These are phyloP conservation scores for Pichia pseudocactophila DNA, from an alignment of 805 yeast genomes.

Conservation along the genomic window DNA sequence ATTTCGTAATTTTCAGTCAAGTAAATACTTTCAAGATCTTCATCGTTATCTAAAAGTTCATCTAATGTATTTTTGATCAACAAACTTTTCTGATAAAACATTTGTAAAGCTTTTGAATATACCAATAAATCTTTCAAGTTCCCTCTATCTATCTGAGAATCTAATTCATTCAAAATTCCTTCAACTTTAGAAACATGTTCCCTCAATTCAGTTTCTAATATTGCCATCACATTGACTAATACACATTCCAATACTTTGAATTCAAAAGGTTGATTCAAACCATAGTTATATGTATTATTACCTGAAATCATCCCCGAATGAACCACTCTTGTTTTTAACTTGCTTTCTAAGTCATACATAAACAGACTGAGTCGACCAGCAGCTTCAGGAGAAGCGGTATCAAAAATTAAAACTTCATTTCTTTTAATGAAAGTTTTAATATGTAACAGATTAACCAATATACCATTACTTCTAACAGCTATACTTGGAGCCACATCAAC, in stretches of 20 bases:
- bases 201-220: conserved; percentile 66
- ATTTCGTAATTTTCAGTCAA: conserved; percentile 35
- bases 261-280: conserved; percentile 49
- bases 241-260: conserved; percentile 79
- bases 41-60: conserved; percentile 79
- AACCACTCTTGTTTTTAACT: conserved; percentile 37
- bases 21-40: conserved; percentile 74
- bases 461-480: conserved; percentile 67
- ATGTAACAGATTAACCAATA: conserved; percentile 74
- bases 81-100: conserved; percentile 65
- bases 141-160: conserved; percentile 70
- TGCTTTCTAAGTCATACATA: conserved; percentile 76
- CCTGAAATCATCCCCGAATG: conserved; percentile 19
- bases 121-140: conserved; percentile 65
- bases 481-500: conserved; percentile 85
- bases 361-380: conserved; percentile 66
- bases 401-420: conserved; percentile 77
- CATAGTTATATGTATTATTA: conserved; percentile 2
- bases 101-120: conserved; percentile 59
- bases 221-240: conserved; percentile 69
- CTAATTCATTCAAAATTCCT: conserved; percentile 57
- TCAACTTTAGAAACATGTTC: conserved; percentile 52
- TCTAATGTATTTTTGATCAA: conserved; percentile 76
- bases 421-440: conserved; percentile 83
- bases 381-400: conserved; percentile 53